Percentiles rank a stretch among this genome's conserved stretches.
Evolutionary conservation across 768 basidiomycete species (phyloP).

Genomic region (Infundibulicybe gibba): DNA sequence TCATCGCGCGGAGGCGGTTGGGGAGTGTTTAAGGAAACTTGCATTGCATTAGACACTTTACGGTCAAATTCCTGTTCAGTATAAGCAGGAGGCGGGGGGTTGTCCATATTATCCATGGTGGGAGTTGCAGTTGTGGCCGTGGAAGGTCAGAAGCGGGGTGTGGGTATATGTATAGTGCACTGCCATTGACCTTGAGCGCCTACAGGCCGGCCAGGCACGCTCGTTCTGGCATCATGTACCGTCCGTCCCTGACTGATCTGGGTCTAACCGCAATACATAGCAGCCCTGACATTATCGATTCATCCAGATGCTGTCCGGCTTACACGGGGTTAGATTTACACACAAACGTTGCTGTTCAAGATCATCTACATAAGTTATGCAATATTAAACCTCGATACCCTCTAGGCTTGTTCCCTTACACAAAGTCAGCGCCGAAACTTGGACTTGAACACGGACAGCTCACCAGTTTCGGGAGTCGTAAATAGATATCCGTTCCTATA

Average conservation of each 20-base stretch:
- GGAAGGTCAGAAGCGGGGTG: slow-evolving; percentile 1
- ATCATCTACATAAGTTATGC: neutral
- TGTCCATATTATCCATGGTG: slow-evolving; percentile 6
- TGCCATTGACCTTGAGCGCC: too few species aligned
- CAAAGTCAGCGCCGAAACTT: neutral
- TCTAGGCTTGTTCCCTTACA: slow-evolving; percentile 79
- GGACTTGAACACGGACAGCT: slow-evolving; percentile 14
- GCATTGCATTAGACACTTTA: slow-evolving; percentile 41
- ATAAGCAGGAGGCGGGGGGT: slow-evolving; percentile 42
- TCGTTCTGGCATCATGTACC: too few species aligned
- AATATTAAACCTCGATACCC: slow-evolving; percentile 67
- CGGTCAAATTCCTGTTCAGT: slow-evolving; percentile 49
- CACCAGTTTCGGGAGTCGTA: slow-evolving; percentile 79
- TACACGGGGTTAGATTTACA: neutral
- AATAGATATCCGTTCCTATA: slow-evolving; percentile 77
- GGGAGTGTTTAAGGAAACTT: slow-evolving; percentile 31
- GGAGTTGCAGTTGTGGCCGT: slow-evolving; percentile 1
- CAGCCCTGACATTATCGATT: too few species aligned
- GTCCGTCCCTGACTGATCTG: too few species aligned
- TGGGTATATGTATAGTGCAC: neutral
- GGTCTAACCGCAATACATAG: too few species aligned
- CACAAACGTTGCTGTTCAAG: neutral
- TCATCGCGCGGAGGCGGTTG: slow-evolving; percentile 22
- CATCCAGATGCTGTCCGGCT: too few species aligned
- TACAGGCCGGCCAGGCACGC: too few species aligned